A percentile compares a stretch with the other conserved stretches of the same genome.
phyloP scores from a whole-genome alignment of 2,329 filamentous ascomycete species.

The Pseudogymnoascus sp. region DNA sequence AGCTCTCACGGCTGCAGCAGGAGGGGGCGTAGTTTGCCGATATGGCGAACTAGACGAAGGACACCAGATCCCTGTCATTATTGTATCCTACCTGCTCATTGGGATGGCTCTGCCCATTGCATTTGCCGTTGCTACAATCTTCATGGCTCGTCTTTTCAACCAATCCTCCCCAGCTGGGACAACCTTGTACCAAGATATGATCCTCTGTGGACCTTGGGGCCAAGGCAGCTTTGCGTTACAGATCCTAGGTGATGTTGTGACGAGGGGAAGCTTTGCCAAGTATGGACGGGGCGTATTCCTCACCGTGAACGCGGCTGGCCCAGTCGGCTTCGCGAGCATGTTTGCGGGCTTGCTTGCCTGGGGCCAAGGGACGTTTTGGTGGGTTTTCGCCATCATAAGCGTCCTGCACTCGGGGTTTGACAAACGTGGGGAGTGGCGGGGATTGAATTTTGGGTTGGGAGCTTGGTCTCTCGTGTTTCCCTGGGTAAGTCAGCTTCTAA shows the following conservation, averaged over 20 bases:
- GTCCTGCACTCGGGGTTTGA: conserved; percentile 25
- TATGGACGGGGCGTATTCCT: conserved; percentile 30
- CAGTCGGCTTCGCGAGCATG: conserved; percentile 29
- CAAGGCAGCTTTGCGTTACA: conserved; percentile 34
- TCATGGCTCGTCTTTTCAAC: conserved; percentile 28
- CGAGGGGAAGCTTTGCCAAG: conserved; percentile 24
- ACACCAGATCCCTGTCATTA: conserved; percentile 31
- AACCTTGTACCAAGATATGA: conserved; percentile 32
- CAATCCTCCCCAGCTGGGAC: conserved; percentile 18
- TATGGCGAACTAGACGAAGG: conserved; percentile 21
- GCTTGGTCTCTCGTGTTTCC: conserved; percentile 33
- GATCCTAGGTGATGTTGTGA: conserved; percentile 29
- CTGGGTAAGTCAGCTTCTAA: conserved; percentile 25
- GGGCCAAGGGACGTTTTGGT: conserved; percentile 36
- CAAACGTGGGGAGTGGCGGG: conserved; percentile 15
- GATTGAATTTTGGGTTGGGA: conserved; percentile 25
- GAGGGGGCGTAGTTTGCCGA: conserved; percentile 30
- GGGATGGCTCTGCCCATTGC: conserved; percentile 29
- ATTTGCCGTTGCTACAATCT: conserved; percentile 27
- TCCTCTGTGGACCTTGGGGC: conserved; percentile 33
- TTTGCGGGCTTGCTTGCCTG: conserved; percentile 32
- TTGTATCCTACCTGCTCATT: conserved; percentile 34
- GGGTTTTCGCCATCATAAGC: conserved; percentile 32
- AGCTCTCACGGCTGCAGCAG: conserved; percentile 33
- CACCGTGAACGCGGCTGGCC: conserved; percentile 25